Percentiles rank a stretch among this genome's conserved stretches.
Conservation (phyloP, 2,329 filamentous ascomycete species). For the Ascochyta fabae region DNA sequence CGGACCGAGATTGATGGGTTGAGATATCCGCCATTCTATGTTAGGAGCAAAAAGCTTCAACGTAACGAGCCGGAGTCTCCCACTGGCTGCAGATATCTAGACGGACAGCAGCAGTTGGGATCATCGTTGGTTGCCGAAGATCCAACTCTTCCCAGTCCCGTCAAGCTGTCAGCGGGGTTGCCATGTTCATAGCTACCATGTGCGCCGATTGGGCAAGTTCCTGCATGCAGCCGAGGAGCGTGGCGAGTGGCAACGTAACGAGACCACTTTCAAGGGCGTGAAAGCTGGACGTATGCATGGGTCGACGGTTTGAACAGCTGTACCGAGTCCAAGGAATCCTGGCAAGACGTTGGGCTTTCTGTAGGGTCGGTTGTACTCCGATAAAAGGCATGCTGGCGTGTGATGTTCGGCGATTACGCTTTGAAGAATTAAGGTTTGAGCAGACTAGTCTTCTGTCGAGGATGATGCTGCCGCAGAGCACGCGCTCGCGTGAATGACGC, state of each 20-base stretch:
- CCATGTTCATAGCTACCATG: constrained; percentile 9
- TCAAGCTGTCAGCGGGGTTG: constrained; percentile 3
- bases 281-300: neutral
- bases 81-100: constrained; percentile 5
- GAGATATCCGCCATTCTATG: neutral
- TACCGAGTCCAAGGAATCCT: neutral
- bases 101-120: neutral
- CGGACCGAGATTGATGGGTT: neutral
- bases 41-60: neutral
- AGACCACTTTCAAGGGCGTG: neutral
- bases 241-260: constrained; percentile 7
- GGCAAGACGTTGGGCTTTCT: neutral
- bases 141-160: neutral
- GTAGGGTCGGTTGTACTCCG: neutral
- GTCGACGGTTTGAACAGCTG: neutral
- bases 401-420: neutral
- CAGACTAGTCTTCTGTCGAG: constrained; percentile 1
- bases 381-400: constrained; percentile 3
- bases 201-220: constrained; percentile 8
- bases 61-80: neutral
- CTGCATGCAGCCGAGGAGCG: constrained; percentile 3
- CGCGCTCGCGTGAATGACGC: constrained; percentile 6
- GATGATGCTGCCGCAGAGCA: constrained; percentile 2
- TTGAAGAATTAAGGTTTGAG: constrained; percentile 11
- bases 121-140: constrained; percentile 3